Percentiles rank a stretch among this genome's conserved stretches.
Evolutionary conservation across 202 grass and related monocot species (phyloP).

Genomic region (Zoysia matrella): DNA sequence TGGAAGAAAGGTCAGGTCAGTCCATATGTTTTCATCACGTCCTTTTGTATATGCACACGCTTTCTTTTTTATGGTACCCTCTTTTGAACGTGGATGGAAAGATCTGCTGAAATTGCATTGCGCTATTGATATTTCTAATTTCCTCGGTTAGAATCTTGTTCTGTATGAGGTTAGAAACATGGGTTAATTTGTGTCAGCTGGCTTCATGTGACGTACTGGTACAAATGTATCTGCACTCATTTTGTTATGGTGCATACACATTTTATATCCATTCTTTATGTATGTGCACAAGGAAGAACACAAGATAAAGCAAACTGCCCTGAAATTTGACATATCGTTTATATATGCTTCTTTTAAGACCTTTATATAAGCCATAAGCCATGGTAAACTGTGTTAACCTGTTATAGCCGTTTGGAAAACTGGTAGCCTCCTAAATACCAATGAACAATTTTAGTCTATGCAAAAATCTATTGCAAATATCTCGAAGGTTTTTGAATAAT

Average conservation of each 20-base stretch:
- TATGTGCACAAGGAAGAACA: not conserved
- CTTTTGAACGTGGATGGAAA: conserved; percentile 12
- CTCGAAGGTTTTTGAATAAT: not conserved
- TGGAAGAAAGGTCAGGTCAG: not conserved
- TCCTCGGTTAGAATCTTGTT: not conserved
- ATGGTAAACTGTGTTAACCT: not conserved
- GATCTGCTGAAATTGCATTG: not conserved
- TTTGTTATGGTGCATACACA: conserved; percentile 1
- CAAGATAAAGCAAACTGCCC: not conserved
- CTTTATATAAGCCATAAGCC: not conserved
- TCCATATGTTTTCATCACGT: not conserved
- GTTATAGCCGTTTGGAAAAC: not conserved
- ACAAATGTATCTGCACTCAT: not conserved
- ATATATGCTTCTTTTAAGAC: not conserved
- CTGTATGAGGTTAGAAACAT: conserved; percentile 23
- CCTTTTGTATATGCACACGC: conserved; percentile 4
- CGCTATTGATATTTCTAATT: not conserved
- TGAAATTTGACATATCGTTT: not conserved
- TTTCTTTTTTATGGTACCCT: not conserved
- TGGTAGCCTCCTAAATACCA: not conserved
- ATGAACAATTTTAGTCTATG: not conserved
- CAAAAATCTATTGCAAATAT: not conserved
- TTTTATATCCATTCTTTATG: not conserved
- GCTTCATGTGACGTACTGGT: not conserved
- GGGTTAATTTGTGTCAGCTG: not conserved